A percentile compares a stretch with the other conserved stretches of the same genome.
Evolutionary conservation across 2,329 filamentous ascomycete genomes (phyloP).

Genomic region (Oidium heveae): DNA sequence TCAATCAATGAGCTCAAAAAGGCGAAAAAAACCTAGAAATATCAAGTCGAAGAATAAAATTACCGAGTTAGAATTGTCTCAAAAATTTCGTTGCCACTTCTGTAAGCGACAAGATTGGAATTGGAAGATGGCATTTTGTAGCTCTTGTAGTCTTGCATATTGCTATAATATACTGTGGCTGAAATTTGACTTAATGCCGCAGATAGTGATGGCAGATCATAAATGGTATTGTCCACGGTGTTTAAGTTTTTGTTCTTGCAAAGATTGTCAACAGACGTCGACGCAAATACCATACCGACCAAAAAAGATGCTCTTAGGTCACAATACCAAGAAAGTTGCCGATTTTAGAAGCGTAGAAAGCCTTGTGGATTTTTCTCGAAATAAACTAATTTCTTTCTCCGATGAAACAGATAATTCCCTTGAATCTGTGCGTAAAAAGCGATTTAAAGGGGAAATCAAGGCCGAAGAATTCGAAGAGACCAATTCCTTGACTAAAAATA

Average conservation of each 20-base stretch:
- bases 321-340: constrained; percentile 73
- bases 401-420: constrained; percentile 24
- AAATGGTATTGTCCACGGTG: constrained; percentile 83
- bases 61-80: no score
- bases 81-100: constrained; percentile 41
- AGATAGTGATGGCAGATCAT: constrained; percentile 53
- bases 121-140: constrained; percentile 70
- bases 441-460: constrained; percentile 13
- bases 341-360: constrained; percentile 78
- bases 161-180: constrained; percentile 87
- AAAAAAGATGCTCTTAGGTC: constrained; percentile 65
- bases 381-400: constrained; percentile 65
- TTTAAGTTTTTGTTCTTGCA: constrained; percentile 65
- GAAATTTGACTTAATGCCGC: constrained; percentile 74
- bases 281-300: constrained; percentile 62
- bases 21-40: constrained; percentile 34
- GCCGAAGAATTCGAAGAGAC: constrained; percentile 11
- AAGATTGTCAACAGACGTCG: constrained; percentile 38
- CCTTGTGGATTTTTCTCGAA: constrained; percentile 70
- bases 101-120: constrained; percentile 56
- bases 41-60: constrained; percentile 19
- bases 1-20: neutral
- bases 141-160: constrained; percentile 49
- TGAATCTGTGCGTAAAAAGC: constrained; percentile 16
- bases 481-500: constrained; percentile 7